Evolutionary conservation across 169 alveolate species (phyloP).

Genomic region (Cryptosporidium parvum): DNA sequence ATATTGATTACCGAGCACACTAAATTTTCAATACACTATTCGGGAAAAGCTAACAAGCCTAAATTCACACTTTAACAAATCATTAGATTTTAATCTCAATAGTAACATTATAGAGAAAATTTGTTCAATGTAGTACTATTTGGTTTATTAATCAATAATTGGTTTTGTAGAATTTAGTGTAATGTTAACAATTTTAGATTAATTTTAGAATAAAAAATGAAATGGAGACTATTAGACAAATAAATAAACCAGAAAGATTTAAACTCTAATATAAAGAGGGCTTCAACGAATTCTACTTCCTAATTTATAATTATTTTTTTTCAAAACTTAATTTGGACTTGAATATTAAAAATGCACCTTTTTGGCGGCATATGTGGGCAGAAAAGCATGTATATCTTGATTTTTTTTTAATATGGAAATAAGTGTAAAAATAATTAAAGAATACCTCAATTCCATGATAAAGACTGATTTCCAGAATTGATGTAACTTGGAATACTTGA

Average conservation of each 20-base stretch:
- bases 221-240: too few relatives aligned
- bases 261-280: background rate
- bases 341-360: slow-evolving; percentile 1
- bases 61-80: background rate
- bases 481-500: background rate
- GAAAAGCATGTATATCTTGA: background rate
- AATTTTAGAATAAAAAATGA: too few relatives aligned
- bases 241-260: too few relatives aligned
- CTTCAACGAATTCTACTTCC: background rate
- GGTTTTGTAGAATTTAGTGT: background rate
- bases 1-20: slow-evolving; percentile 4
- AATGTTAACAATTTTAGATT: too few relatives aligned
- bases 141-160: background rate
- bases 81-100: background rate
- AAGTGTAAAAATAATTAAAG: background rate
- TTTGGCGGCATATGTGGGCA: background rate
- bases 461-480: background rate
- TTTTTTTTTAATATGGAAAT: background rate
- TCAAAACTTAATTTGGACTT: background rate
- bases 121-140: background rate
- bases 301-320: background rate
- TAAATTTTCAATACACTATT: background rate
- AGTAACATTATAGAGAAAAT: background rate
- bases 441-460: background rate
- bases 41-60: background rate